Conservation (phyloP, 1,284 basidiomycete species). For the Malassezia sympodialis region DNA sequence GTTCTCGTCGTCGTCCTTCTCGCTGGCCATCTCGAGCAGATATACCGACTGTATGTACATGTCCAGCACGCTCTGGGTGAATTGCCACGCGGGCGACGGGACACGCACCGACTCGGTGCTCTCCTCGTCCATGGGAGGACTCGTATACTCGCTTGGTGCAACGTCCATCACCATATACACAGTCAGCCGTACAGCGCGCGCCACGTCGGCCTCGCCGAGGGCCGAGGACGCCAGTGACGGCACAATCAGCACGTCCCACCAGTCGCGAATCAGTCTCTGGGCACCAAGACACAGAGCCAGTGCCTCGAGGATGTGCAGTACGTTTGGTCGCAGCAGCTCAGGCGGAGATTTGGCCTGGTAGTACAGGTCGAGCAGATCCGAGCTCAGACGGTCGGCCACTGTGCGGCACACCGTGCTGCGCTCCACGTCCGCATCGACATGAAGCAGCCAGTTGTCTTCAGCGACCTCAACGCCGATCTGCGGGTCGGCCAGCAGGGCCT, state of each 20-base stretch:
- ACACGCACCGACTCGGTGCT: not conserved
- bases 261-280: constrained; percentile 26
- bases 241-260: constrained; percentile 40
- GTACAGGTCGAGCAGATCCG: constrained; percentile 3
- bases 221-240: constrained; percentile 31
- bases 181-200: constrained; percentile 29
- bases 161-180: constrained; percentile 29
- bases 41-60: constrained; percentile 17
- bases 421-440: not conserved
- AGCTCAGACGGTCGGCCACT: constrained; percentile 5
- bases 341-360: not conserved
- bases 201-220: constrained; percentile 22
- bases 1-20: constrained; percentile 10
- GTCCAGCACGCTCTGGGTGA: not conserved
- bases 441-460: constrained; percentile 1
- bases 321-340: not conserved
- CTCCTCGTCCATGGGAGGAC: constrained; percentile 17
- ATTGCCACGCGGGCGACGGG: not conserved
- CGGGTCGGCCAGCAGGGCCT: constrained; percentile 8
- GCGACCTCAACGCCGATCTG: not conserved
- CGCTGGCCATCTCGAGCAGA: constrained; percentile 18
- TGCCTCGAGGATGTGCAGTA: constrained; percentile 19
- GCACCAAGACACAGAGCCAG: constrained; percentile 27
- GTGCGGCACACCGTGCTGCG: not conserved
- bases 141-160: constrained; percentile 32